These are phyloP conservation scores for Lycium ferocissimum DNA, from an alignment of 257 asterid species.

Conservation along the genomic window DNA sequence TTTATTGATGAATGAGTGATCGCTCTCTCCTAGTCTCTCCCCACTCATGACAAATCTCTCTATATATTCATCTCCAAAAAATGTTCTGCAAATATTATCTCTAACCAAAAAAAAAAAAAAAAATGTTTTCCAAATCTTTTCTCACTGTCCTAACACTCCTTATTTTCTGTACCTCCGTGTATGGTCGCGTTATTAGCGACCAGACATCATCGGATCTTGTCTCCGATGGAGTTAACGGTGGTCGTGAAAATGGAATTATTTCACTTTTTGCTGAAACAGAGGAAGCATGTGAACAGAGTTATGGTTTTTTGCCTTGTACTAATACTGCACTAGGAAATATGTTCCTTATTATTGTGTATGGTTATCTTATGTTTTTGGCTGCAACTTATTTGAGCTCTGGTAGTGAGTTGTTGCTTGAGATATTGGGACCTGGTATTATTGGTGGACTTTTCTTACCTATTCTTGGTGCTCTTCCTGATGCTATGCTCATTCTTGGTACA, in stretches of 20 bases:
- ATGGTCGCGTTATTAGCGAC: conserved; percentile 55
- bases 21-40: background rate
- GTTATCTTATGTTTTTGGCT: conserved; percentile 79
- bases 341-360: conserved; percentile 75
- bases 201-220: conserved; percentile 50
- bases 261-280: conserved; percentile 50
- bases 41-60: background rate
- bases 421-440: conserved; percentile 85
- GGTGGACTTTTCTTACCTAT: conserved; percentile 91
- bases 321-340: conserved; percentile 67
- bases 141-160: conserved; percentile 42
- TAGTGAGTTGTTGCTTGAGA: conserved; percentile 86
- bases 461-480: conserved; percentile 97
- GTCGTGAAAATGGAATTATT: conserved; percentile 26
- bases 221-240: conserved; percentile 50
- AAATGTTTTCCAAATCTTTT: background rate
- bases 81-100: background rate
- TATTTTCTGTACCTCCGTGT: conserved; percentile 51
- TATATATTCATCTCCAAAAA: background rate
- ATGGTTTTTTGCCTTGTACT: conserved; percentile 92
- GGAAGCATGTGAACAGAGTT: conserved; percentile 81
- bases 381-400: conserved; percentile 81
- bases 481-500: conserved; percentile 85
- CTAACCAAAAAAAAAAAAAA: background rate
- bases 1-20: background rate